phyloP scores from a whole-genome alignment of 140 eudicot genomes.

The Senecio squalidus region DNA sequence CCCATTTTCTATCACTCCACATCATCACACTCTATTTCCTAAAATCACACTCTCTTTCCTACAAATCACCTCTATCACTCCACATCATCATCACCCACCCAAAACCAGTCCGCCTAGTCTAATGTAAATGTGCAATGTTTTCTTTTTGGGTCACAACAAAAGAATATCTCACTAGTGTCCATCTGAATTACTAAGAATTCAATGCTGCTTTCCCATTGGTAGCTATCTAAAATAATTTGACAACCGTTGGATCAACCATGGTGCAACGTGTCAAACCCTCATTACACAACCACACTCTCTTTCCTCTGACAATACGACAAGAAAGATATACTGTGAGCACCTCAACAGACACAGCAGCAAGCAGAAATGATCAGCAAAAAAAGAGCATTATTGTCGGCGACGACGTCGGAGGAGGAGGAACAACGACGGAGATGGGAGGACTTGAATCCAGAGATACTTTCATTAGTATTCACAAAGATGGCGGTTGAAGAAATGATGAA shows the following conservation, averaged over 20 bases:
- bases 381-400: not conserved
- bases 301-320: not conserved
- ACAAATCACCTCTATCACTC: too few relatives aligned
- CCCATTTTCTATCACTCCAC: too few relatives aligned
- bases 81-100: too few relatives aligned
- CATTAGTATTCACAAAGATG: constrained; percentile 23
- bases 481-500: constrained; percentile 35
- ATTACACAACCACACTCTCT: not conserved
- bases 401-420: not conserved
- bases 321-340: not conserved
- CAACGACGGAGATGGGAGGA: constrained; percentile 22
- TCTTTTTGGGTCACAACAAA: too few relatives aligned
- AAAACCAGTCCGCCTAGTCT: too few relatives aligned
- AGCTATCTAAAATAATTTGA: not conserved
- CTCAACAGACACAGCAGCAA: not conserved
- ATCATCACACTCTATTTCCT: too few relatives aligned
- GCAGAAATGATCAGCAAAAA: constrained; percentile 8
- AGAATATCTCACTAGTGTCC: too few relatives aligned
- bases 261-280: not conserved
- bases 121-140: too few relatives aligned
- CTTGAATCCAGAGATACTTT: constrained; percentile 28
- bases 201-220: not conserved
- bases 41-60: too few relatives aligned
- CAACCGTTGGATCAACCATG: not conserved
- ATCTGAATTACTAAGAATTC: too few relatives aligned